Evolutionary conservation across 768 basidiomycete species (phyloP), one percentile per base, ranked within the genome.

Genomic region (Infundibulicybe gibba): DNA sequence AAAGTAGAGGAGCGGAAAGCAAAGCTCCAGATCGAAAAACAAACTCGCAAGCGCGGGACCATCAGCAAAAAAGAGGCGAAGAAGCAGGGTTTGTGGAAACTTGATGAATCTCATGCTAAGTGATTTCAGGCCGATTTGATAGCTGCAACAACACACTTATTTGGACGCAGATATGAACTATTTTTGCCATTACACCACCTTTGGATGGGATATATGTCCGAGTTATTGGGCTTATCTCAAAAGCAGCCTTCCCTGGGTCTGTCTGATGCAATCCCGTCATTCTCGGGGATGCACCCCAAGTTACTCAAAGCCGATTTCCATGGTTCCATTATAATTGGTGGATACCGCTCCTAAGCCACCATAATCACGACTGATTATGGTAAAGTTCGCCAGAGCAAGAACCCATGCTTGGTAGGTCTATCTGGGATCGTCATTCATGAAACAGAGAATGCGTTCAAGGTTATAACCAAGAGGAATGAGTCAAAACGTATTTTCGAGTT

Each of bases 181-280:
- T 89, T 93, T 51, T 44, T 90, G 6, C 87, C 89, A 0, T 63
- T 94, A 17, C 87, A 94, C 60, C 77, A 74, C 20, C 69, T 94
- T 19, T 95, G 93, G 93, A 72, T 90, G 66, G 87, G 83, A 5
- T 94, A 94, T 61, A 90, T 94, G 80, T 83, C 88, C 1, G 93
- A 94, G 58, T 71, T 94, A 10, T 74, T 94, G 5, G 75, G 70
- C 6, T 68, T 94, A 0, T 57, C 69, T 4, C 64, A 60, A 5
- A 59, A 58, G 32, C 66, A 72, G 3, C 48, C 61, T 6, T 54
- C 35, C n/a, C 6, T 59, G 1, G 57, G 57, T 2, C 53, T 62
- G 2, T 55, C 48, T 31, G 67, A 59, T 25, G 46, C 63, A 3
- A 73, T 83, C 64, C 84, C 85, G 0, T 72, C 67, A 39, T 67